These are phyloP conservation scores for Zalerion maritima DNA, from an alignment of 495 filamentous ascomycete species.

Conservation along the genomic window DNA sequence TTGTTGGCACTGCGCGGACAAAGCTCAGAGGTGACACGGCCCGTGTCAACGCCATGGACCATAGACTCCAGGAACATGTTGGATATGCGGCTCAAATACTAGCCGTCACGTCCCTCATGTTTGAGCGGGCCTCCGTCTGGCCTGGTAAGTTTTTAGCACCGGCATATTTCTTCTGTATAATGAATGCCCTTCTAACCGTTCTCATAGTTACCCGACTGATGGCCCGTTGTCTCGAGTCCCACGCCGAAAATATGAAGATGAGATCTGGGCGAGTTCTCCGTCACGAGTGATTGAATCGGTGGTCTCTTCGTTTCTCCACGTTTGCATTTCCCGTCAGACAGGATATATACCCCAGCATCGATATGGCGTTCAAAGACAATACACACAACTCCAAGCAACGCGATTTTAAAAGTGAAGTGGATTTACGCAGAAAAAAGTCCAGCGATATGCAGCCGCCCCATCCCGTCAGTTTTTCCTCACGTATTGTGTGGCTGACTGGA, in stretches of 20 bases:
- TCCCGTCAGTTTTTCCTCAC: no score
- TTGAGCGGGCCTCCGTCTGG: slow-evolving; percentile 85
- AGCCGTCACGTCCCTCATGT: slow-evolving; percentile 72
- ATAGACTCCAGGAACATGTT: slow-evolving; percentile 42
- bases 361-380: no score
- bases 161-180: slow-evolving; percentile 1
- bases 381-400: no score
- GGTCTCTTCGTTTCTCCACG: no score
- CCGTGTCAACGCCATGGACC: slow-evolving; percentile 34
- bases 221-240: slow-evolving; percentile 70
- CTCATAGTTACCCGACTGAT: slow-evolving; percentile 67
- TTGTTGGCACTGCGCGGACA: slow-evolving; percentile 60
- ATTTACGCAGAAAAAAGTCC: no score
- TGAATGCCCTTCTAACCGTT: slow-evolving; percentile 19
- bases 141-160: slow-evolving; percentile 48
- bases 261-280: no score
- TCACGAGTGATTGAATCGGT: no score
- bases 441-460: no score
- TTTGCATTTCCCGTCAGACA: no score
- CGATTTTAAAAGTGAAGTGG: no score
- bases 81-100: slow-evolving; percentile 81
- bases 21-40: slow-evolving; percentile 42
- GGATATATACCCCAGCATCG: no score
- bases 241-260: slow-evolving; percentile 63
- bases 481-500: no score